These are phyloP conservation scores for Lomentospora prolificans DNA, from an alignment of 2,329 filamentous ascomycete genomes.

Conservation along the genomic window DNA sequence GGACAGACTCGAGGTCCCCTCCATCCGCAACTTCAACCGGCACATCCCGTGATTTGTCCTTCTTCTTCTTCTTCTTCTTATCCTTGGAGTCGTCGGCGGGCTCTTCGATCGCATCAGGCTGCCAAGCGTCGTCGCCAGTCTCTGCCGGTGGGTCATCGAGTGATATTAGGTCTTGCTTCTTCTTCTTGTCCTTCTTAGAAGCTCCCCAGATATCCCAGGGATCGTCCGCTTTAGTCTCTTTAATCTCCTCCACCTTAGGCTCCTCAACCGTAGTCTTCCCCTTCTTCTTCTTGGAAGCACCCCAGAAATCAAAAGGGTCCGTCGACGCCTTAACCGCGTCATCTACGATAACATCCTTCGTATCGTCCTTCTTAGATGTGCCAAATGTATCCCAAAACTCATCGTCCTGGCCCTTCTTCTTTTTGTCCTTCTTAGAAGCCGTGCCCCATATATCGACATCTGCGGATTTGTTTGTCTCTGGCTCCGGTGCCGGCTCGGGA, in stretches of 20 bases:
- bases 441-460: conserved; percentile 17
- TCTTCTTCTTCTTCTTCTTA: conserved; percentile 28
- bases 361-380: conserved; percentile 20
- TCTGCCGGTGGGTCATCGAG: conserved; percentile 14
- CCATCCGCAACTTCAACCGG: conserved; percentile 37
- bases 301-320: conserved; percentile 11
- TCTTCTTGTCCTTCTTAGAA: conserved; percentile 36
- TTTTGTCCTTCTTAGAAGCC: conserved; percentile 13
- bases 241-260: conserved; percentile 16
- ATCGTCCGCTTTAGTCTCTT: conserved; percentile 16
- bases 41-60: conserved; percentile 38
- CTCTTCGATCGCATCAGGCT: conserved; percentile 33
- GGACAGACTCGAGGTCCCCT: conserved; percentile 34
- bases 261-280: conserved; percentile 9
- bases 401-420: conserved; percentile 15
- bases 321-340: conserved; percentile 15
- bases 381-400: conserved; percentile 18
- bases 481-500: conserved; percentile 1
- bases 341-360: conserved; percentile 12
- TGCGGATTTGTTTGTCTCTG: conserved; percentile 7
- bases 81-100: conserved; percentile 26
- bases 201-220: conserved; percentile 12
- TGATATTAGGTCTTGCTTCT: conserved; percentile 17
- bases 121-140: conserved; percentile 18
- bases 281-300: conserved; percentile 20